Percentiles rank a stretch among this genome's conserved stretches.
Conservation (phyloP, 352 stramenopile species). For the Phytophthora foliorum region DNA sequence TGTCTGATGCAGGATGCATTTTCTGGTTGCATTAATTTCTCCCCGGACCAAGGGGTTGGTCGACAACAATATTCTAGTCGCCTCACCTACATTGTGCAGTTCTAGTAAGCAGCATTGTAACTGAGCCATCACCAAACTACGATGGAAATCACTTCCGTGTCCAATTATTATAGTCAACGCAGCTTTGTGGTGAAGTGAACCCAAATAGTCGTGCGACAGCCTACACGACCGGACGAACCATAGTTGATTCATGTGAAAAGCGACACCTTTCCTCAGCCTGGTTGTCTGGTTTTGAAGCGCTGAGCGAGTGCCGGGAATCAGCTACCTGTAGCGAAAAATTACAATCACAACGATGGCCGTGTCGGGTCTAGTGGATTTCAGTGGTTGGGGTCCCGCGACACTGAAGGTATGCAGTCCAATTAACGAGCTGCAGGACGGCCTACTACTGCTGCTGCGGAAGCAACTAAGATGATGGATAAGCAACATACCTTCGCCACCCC, state of each 20-base stretch:
- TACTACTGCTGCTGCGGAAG: not conserved
- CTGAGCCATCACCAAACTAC: no score
- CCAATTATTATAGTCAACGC: not conserved
- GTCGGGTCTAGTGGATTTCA: conserved; percentile 18
- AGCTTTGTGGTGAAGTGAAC: conserved; percentile 9
- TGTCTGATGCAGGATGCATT: conserved; percentile 1
- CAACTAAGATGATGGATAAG: not conserved
- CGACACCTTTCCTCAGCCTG: no score
- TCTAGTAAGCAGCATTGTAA: no score
- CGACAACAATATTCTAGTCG: no score
- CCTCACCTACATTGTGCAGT: no score
- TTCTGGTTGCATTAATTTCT: conserved; percentile 8
- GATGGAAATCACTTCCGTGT: conserved; percentile 12
- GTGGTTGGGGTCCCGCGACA: conserved; percentile 13
- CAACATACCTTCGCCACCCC: no score
- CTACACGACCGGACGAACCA: conserved; percentile 11
- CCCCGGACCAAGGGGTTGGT: not conserved
- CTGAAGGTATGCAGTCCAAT: conserved; percentile 12
- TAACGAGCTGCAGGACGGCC: not conserved
- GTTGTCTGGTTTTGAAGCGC: not conserved
- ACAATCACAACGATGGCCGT: not conserved
- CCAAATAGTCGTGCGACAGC: conserved; percentile 27
- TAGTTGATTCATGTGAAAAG: conserved; percentile 2
- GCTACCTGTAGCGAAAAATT: conserved; percentile 12
- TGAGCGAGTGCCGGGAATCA: conserved; percentile 9